A percentile compares a stretch with the other conserved stretches of the same genome.
phyloP scores from a whole-genome alignment of 192 early-diverging fungal species.

The Lobulomyces angularis region DNA sequence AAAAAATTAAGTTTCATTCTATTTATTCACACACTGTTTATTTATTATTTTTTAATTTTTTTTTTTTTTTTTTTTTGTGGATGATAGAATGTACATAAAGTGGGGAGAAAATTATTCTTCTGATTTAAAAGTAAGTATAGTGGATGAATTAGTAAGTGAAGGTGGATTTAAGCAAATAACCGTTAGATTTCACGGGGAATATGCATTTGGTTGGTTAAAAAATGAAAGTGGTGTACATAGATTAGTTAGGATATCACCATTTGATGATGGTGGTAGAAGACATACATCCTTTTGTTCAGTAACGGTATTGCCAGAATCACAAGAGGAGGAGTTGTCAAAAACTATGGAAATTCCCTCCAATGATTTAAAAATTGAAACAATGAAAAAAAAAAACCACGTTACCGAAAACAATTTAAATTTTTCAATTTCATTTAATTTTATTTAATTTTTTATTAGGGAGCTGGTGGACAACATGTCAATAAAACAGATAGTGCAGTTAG shows the following conservation, averaged over 20 bases:
- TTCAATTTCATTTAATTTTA: no score
- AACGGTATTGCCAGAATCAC: constrained; percentile 23
- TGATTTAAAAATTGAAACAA: constrained; percentile 41
- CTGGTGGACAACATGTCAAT: constrained; percentile 74
- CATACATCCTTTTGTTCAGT: constrained; percentile 48
- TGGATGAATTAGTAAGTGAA: constrained; percentile 31
- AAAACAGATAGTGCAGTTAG: constrained; percentile 90
- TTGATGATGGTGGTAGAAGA: constrained; percentile 29
- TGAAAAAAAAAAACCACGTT: no score
- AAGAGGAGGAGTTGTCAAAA: constrained; percentile 11
- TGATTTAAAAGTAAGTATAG: constrained; percentile 16
- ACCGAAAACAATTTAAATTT: no score
- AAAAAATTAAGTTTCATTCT: no score
- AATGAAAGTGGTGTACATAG: constrained; percentile 39
- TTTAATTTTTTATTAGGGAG: no score
- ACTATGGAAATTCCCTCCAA: constrained; percentile 21
- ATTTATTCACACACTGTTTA: no score
- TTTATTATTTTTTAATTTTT: no score
- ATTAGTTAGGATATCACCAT: constrained; percentile 38
- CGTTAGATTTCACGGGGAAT: constrained; percentile 28
- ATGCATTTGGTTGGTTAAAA: constrained; percentile 38
- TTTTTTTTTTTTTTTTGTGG: no score
- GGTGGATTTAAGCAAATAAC: constrained; percentile 30
- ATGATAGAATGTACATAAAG: constrained; percentile 32
- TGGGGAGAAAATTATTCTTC: no score